phyloP scores from a whole-genome alignment of 1,284 basidiomycete species.

The Albatrellus sp. region DNA sequence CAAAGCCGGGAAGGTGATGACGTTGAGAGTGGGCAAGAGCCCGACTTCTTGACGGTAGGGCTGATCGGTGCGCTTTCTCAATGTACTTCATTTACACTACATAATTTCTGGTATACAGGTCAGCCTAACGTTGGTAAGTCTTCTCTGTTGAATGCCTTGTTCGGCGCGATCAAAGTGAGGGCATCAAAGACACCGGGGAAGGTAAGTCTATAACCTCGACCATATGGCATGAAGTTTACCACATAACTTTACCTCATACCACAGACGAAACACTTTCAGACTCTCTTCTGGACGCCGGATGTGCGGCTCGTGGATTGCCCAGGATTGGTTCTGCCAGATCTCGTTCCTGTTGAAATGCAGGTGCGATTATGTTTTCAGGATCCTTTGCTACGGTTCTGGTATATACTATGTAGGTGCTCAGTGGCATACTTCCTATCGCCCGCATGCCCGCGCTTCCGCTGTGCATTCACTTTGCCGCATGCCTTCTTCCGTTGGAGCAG shows the following conservation, averaged over 20 bases:
- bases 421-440: slow-evolving; percentile 79
- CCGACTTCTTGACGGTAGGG: slow-evolving; percentile 68
- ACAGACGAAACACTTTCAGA: slow-evolving; percentile 90
- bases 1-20: slow-evolving; percentile 12
- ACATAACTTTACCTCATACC: neutral
- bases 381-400: too few relatives aligned
- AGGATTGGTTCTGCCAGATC: slow-evolving; percentile 73
- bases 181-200: slow-evolving; percentile 89
- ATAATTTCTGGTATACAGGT: slow-evolving; percentile 28
- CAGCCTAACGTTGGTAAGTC: slow-evolving; percentile 95
- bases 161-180: slow-evolving; percentile 71
- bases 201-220: slow-evolving; percentile 23
- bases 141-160: slow-evolving; percentile 80
- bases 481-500: slow-evolving; percentile 67
- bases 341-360: slow-evolving; percentile 72
- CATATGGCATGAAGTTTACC: neutral
- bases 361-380: slow-evolving; percentile 22
- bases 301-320: slow-evolving; percentile 81
- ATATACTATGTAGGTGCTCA: slow-evolving; percentile 41
- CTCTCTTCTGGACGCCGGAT: slow-evolving; percentile 75
- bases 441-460: slow-evolving; percentile 73
- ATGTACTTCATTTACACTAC: neutral
- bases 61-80: slow-evolving; percentile 50
- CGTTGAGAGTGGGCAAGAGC: slow-evolving; percentile 22
- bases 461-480: slow-evolving; percentile 59